A percentile compares a stretch with the other conserved stretches of the same genome.
Evolutionary conservation across 441 rosid species (phyloP).

Genomic region (Pelargonium cotyledonis): DNA sequence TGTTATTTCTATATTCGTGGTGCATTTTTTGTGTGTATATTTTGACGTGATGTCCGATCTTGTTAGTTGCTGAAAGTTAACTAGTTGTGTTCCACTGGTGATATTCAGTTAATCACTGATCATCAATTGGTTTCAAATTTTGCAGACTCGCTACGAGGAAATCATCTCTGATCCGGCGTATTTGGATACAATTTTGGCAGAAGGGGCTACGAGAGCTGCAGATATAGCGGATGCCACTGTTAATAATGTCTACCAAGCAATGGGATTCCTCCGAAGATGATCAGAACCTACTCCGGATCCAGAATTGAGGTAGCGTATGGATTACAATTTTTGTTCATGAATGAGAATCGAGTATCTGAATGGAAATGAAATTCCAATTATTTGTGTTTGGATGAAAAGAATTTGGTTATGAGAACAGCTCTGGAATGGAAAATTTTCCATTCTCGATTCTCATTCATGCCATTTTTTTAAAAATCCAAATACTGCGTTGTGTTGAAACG

Average conservation of each 20-base stretch:
- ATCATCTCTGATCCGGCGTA: conserved; percentile 57
- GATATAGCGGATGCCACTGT: conserved; percentile 63
- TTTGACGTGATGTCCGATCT: too few relatives aligned
- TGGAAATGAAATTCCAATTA: too few relatives aligned
- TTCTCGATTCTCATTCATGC: too few relatives aligned
- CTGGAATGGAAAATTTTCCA: too few relatives aligned
- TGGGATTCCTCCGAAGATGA: conserved; percentile 66
- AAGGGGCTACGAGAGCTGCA: conserved; percentile 60
- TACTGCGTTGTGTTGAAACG: too few relatives aligned
- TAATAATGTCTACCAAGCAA: conserved; percentile 59
- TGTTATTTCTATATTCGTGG: too few relatives aligned
- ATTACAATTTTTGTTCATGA: too few relatives aligned
- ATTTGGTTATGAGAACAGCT: too few relatives aligned
- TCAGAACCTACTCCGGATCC: conserved; percentile 14
- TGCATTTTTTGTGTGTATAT: too few relatives aligned
- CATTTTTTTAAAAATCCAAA: too few relatives aligned
- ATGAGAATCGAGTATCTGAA: too few relatives aligned
- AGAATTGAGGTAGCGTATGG: not conserved
- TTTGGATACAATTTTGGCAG: conserved; percentile 54
- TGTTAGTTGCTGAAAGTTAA: not conserved
- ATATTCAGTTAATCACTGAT: conserved; percentile 10
- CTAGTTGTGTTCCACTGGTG: conserved; percentile 9
- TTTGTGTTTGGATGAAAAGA: too few relatives aligned
- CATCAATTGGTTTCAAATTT: conserved; percentile 15
- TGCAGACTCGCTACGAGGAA: conserved; percentile 51